Evolutionary conservation across 1,284 basidiomycete species (phyloP).

Genomic region (Rhizoctonia solani): DNA sequence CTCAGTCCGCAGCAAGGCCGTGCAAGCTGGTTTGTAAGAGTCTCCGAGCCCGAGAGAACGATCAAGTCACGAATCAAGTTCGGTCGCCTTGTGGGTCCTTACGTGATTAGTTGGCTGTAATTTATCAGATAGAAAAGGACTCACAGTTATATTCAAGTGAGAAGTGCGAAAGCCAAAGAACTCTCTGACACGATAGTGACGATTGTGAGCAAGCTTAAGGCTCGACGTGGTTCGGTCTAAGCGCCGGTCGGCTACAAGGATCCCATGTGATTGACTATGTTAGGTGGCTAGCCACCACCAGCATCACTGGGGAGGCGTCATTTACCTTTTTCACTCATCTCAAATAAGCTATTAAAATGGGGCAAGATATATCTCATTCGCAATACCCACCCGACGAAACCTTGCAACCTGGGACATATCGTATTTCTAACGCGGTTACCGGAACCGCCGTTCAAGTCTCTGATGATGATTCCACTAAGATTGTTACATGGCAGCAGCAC

Average conservation of each 20-base stretch:
- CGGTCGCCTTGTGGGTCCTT: constrained; percentile 3
- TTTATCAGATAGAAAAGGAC: too few relatives aligned
- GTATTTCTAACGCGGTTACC: constrained; percentile 4
- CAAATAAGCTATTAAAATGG: too few relatives aligned
- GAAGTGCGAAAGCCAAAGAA: neutral
- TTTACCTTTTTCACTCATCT: too few relatives aligned
- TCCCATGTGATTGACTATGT: constrained; percentile 17
- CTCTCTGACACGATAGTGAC: too few relatives aligned
- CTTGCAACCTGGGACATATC: constrained; percentile 20
- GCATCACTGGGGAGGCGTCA: too few relatives aligned
- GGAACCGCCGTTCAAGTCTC: constrained; percentile 23
- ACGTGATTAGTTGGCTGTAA: too few relatives aligned
- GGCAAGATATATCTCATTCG: neutral
- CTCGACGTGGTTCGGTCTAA: constrained; percentile 27
- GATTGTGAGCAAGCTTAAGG: too few relatives aligned
- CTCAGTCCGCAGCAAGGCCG: constrained; percentile 26
- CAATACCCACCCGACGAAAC: neutral
- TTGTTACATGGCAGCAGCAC: constrained; percentile 16
- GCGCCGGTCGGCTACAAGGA: neutral
- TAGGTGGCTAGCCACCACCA: too few relatives aligned
- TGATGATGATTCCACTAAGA: constrained; percentile 4
- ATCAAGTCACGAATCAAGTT: neutral
- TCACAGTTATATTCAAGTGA: too few relatives aligned
- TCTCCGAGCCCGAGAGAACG: constrained; percentile 24
- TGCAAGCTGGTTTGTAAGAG: constrained; percentile 11